Conservation (phyloP, 2,329 filamentous ascomycete genomes). For the Monilinia fructigena region DNA sequence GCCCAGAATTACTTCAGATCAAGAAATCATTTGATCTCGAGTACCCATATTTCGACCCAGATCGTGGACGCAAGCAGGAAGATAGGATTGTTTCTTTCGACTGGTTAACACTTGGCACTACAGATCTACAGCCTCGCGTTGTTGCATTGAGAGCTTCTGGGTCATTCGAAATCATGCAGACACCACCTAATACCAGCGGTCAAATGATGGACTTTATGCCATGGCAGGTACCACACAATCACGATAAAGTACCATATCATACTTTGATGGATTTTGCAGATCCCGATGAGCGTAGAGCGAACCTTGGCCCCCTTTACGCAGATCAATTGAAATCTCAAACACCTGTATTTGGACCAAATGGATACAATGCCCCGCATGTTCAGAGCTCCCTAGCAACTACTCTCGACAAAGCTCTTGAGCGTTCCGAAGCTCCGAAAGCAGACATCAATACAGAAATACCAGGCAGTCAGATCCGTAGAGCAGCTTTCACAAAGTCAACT, state of each 20-base stretch:
- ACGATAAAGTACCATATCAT: conserved; percentile 50
- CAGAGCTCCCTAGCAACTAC: conserved; percentile 36
- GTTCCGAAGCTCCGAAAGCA: conserved; percentile 24
- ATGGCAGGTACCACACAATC: conserved; percentile 58
- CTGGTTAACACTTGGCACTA: conserved; percentile 60
- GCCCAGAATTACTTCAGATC: conserved; percentile 60
- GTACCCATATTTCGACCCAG: conserved; percentile 51
- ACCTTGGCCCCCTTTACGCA: conserved; percentile 55
- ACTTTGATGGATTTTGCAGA: conserved; percentile 57
- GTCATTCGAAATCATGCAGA: conserved; percentile 60
- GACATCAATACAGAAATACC: conserved; percentile 17
- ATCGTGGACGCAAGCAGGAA: conserved; percentile 47
- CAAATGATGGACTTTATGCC: conserved; percentile 61
- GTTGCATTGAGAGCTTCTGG: conserved; percentile 61
- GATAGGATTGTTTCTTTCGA: conserved; percentile 67
- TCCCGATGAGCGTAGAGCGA: conserved; percentile 50
- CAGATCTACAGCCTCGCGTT: conserved; percentile 56
- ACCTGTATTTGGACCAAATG: conserved; percentile 57
- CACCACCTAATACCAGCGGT: conserved; percentile 56
- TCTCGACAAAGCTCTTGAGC: conserved; percentile 30
- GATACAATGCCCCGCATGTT: conserved; percentile 41
- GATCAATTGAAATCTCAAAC: conserved; percentile 54
- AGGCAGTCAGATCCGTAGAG: conserved; percentile 11
- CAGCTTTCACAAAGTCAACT: conserved; percentile 19
- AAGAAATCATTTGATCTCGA: conserved; percentile 62